Evolutionary conservation across 805 yeast genomes (phyloP).

Genomic region (Sugiyamaella americana): DNA sequence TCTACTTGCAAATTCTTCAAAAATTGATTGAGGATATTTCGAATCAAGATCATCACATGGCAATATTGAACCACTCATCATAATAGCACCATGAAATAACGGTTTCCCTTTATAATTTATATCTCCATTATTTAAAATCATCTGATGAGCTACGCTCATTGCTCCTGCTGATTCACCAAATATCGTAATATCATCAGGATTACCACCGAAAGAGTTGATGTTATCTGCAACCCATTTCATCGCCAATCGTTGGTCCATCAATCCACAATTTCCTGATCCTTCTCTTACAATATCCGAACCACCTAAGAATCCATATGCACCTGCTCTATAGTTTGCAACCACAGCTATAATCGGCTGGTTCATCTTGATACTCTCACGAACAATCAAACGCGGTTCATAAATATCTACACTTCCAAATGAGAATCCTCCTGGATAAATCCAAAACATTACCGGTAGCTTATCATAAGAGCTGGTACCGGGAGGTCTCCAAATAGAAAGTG

Average conservation of each 20-base stretch:
- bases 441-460: conserved; percentile 25
- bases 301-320: conserved; percentile 33
- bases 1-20: conserved; percentile 6
- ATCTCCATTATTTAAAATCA: conserved; percentile 13
- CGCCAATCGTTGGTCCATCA: conserved; percentile 34
- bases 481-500: conserved; percentile 26
- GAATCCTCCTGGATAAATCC: conserved; percentile 35
- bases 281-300: conserved; percentile 22
- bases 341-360: conserved; percentile 24
- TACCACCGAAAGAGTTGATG: conserved; percentile 35
- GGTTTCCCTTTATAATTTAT: conserved; percentile 14
- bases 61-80: conserved; percentile 17
- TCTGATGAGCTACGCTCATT: conserved; percentile 13
- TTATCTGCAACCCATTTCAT: conserved; percentile 33
- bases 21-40: conserved; percentile 9
- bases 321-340: conserved; percentile 31
- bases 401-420: conserved; percentile 24
- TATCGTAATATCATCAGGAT: conserved; percentile 31
- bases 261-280: conserved; percentile 32
- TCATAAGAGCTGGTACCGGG: conserved; percentile 8
- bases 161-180: conserved; percentile 38
- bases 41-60: conserved; percentile 4
- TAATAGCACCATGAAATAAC: conserved; percentile 17
- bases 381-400: conserved; percentile 20
- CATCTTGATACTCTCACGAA: conserved; percentile 6